Base-by-base conservation (phyloP, 345 rosid genomes). In the Hypericum perforatum region DNA sequence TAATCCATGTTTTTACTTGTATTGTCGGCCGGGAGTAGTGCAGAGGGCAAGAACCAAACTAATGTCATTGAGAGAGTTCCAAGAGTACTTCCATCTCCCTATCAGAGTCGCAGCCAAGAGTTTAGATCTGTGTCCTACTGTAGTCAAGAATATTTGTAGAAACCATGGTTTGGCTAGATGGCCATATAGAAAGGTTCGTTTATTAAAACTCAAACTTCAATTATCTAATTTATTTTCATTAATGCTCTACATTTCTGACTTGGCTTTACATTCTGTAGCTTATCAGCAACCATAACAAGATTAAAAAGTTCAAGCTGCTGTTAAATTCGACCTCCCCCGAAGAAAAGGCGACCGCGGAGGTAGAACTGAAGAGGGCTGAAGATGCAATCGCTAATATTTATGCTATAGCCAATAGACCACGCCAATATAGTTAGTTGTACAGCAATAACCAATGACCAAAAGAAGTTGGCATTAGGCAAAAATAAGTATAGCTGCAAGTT, bases 21-120 rank as follows among this genome's bases (percentile, higher is more conserved):
- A 22, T 22, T 4, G 32, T 22, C 32, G 32, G 32, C 32, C 32
- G 32, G 32, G 13, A 63, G 38, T 58, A 43, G 49, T 52, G 54
- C 82, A 82, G 94, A 77, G 89, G 76, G 76, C 72, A 62, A 76
- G 84, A 58, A 16, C 79, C 0, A 74, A 72, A 6, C 70, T 43
- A 29, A 9, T 82, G 76, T 56, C 70, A 3, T 5, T 79, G 59
- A 43, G 16, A 11, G 84, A 82, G 15, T 16, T 85, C 2, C 59
- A 16, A 32, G 40, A 38, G 2, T 70, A 64, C 43, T 82, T 82
- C 37, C 79, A 79, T 62, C 74, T 79, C 45, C 79, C 84, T 2
- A 76, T 80, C 0, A 77, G 70, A 49, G 63, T 64, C 39, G 94
- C 94, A 0, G 76, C 94, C 0, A 45, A 13, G 54, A 62, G 13